These are phyloP conservation scores for Balamuthia mandrillaris DNA, from an alignment of 208 protist species.

Conservation along the genomic window DNA sequence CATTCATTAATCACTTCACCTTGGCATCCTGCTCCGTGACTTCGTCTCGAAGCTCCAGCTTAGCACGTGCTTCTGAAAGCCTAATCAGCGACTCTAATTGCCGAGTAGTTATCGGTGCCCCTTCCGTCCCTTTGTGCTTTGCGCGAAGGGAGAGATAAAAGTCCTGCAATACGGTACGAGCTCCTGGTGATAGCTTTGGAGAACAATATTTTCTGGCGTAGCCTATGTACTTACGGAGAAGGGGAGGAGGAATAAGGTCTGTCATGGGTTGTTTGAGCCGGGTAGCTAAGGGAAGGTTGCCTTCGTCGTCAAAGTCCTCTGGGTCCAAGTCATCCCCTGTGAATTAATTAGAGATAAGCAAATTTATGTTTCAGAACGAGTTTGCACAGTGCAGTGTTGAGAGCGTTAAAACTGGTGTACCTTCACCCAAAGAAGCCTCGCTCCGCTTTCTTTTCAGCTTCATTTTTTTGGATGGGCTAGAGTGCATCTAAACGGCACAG, in stretches of 20 bases:
- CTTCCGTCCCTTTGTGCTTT: conserved; percentile 47
- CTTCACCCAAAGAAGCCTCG: not conserved
- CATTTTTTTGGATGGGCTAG: too few species aligned
- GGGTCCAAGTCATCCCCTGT: not conserved
- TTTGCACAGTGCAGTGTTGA: not conserved
- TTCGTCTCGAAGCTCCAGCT: conserved; percentile 78
- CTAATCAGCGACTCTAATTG: conserved; percentile 91
- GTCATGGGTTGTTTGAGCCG: too few species aligned
- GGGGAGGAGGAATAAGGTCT: not conserved
- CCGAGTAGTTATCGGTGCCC: conserved; percentile 78
- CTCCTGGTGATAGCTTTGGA: conserved; percentile 47
- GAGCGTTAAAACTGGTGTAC: too few species aligned
- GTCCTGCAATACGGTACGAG: conserved; percentile 47
- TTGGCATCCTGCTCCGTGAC: conserved; percentile 85
- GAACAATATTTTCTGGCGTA: conserved; percentile 76
- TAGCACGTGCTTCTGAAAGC: conserved; percentile 76
- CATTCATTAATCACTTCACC: conserved; percentile 52
- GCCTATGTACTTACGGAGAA: conserved; percentile 78
- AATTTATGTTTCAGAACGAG: too few species aligned
- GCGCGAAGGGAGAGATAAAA: conserved; percentile 73
- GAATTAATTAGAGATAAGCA: not conserved
- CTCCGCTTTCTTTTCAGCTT: conserved; percentile 13
- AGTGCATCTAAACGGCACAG: too few species aligned
- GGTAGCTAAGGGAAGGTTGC: too few species aligned
- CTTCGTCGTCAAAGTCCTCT: too few species aligned